A percentile compares a stretch with the other conserved stretches of the same genome.
Evolutionary conservation across 2,329 filamentous ascomycete genomes (phyloP).

Genomic region (Stagonosporopsis tanaceti): DNA sequence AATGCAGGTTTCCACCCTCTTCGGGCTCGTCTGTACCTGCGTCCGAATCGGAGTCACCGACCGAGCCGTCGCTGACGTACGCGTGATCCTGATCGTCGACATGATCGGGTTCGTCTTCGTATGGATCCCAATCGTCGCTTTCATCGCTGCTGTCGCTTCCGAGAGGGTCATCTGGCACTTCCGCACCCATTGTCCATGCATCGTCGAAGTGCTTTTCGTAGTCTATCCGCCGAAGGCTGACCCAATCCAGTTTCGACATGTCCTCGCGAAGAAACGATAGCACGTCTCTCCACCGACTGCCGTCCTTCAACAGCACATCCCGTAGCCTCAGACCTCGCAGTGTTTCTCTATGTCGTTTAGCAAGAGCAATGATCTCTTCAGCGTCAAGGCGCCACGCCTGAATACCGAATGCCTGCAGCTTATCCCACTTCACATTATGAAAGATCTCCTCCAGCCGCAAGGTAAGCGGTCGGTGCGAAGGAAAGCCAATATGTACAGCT

Average conservation of each 20-base stretch:
- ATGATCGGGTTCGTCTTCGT: constrained; percentile 42
- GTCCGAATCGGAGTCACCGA: constrained; percentile 46
- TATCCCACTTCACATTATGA: constrained; percentile 67
- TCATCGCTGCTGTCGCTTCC: constrained; percentile 55
- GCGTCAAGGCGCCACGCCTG: constrained; percentile 69
- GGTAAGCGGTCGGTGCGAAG: constrained; percentile 63
- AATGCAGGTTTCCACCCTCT: constrained; percentile 54
- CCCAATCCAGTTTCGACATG: constrained; percentile 66
- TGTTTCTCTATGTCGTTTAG: constrained; percentile 63
- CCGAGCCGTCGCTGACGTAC: constrained; percentile 45
- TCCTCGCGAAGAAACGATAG: constrained; percentile 64
- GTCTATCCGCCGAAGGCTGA: constrained; percentile 68
- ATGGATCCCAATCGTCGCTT: constrained; percentile 46
- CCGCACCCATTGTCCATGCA: constrained; percentile 55
- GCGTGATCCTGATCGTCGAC: constrained; percentile 41
- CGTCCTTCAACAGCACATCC: constrained; percentile 68
- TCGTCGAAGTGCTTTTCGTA: constrained; percentile 65
- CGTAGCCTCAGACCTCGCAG: constrained; percentile 67
- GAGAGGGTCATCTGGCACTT: constrained; percentile 57
- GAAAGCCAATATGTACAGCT: constrained; percentile 71
- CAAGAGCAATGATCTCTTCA: constrained; percentile 67
- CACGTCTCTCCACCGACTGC: constrained; percentile 68
- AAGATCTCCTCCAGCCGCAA: constrained; percentile 68
- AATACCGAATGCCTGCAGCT: constrained; percentile 69
- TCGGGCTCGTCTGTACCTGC: constrained; percentile 48